These are phyloP conservation scores for Kuraishia capsulata DNA, from an alignment of 805 yeast species.

Conservation along the genomic window DNA sequence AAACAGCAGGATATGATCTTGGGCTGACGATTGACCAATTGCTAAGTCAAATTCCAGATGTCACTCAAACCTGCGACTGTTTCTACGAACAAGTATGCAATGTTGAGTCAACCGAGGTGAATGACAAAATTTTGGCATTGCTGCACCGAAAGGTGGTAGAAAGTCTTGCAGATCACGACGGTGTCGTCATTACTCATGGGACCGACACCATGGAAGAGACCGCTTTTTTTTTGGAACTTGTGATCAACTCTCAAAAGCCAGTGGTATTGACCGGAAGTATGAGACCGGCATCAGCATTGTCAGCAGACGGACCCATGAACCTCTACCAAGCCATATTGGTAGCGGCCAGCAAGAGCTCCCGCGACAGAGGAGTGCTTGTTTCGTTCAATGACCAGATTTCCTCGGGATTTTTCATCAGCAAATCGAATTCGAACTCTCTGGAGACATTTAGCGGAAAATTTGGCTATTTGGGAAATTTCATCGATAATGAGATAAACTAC, in stretches of 20 bases:
- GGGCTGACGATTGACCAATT: constrained; percentile 44
- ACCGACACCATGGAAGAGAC: constrained; percentile 65
- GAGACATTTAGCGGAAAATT: constrained; percentile 67
- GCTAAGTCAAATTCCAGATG: constrained; percentile 45
- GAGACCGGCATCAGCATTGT: constrained; percentile 65
- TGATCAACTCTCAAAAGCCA: constrained; percentile 34
- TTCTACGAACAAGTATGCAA: constrained; percentile 57
- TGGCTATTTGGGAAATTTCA: constrained; percentile 64
- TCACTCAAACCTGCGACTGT: constrained; percentile 41
- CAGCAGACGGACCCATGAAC: constrained; percentile 70
- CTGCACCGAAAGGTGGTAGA: constrained; percentile 37
- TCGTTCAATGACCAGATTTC: constrained; percentile 62
- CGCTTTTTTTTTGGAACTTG: constrained; percentile 50
- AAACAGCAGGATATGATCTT: constrained; percentile 46
- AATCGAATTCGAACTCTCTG: constrained; percentile 59
- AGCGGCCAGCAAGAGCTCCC: constrained; percentile 41
- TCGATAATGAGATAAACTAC: constrained; percentile 55
- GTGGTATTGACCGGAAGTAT: constrained; percentile 65
- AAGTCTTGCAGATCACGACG: constrained; percentile 38
- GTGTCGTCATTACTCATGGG: constrained; percentile 63
- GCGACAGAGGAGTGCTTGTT: constrained; percentile 53
- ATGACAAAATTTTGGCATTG: constrained; percentile 32
- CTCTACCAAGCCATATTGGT: constrained; percentile 61
- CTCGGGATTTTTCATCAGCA: constrained; percentile 62
- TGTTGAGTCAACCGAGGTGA: constrained; percentile 51